These are phyloP conservation scores for Helicocarpus griseus DNA, from an alignment of 2,329 filamentous ascomycete genomes.

Conservation along the genomic window DNA sequence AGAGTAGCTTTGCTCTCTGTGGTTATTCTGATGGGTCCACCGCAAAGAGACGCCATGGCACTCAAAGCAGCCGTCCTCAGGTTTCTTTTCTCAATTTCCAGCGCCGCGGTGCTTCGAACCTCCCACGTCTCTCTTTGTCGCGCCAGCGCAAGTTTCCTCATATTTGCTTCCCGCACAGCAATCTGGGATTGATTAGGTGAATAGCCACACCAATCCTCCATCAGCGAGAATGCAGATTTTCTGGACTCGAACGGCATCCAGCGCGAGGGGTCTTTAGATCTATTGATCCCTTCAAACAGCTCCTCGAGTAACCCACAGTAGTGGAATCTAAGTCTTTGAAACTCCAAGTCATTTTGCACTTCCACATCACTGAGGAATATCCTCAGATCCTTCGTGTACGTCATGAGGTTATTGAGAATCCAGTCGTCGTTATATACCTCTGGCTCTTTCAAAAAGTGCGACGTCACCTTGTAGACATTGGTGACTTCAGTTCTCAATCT, in stretches of 20 bases:
- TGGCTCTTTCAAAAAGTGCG: constrained; percentile 71
- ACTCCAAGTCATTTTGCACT: constrained; percentile 89
- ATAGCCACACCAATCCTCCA: constrained; percentile 99
- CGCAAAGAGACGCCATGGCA: constrained; percentile 87
- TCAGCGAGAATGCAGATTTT: constrained; percentile 88
- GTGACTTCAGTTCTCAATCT: constrained; percentile 87
- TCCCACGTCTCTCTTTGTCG: constrained; percentile 64
- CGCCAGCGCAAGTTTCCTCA: constrained; percentile 75
- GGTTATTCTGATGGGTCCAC: constrained; percentile 69
- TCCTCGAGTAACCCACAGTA: constrained; percentile 93
- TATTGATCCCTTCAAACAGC: constrained; percentile 82
- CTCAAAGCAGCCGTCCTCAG: constrained; percentile 82
- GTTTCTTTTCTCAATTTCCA: constrained; percentile 95
- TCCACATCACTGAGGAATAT: constrained; percentile 91
- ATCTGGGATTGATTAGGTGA: constrained; percentile 83
- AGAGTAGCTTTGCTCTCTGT: constrained; percentile 81
- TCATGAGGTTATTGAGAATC: constrained; percentile 78
- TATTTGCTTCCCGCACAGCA: constrained; percentile 70
- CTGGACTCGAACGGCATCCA: constrained; percentile 98
- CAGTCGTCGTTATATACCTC: constrained; percentile 80
- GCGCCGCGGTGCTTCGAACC: constrained; percentile 68
- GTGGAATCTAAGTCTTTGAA: constrained; percentile 80
- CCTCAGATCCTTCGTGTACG: constrained; percentile 84
- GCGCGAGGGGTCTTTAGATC: constrained; percentile 69
- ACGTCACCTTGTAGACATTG: constrained; percentile 89